phyloP scores from a whole-genome alignment of 1,139 yeast genomes.

The Yamadazyma triangularis region DNA sequence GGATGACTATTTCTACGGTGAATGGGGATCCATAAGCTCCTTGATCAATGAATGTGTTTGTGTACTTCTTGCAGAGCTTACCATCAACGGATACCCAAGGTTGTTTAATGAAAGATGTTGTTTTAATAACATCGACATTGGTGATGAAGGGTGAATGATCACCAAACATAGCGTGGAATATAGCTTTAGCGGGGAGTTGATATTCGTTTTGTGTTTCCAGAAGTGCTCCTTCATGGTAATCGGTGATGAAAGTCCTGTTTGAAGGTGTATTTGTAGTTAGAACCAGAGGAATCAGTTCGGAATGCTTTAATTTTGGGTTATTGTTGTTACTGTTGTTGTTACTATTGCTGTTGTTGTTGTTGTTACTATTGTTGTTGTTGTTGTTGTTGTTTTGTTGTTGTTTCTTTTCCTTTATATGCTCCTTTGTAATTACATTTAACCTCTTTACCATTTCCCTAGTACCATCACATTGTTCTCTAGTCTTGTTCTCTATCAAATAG shows the following conservation, averaged over 20 bases:
- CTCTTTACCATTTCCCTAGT: conserved; percentile 26
- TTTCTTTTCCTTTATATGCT: conserved; percentile 8
- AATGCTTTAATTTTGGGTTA: conserved; percentile 5
- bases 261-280: conserved; percentile 1
- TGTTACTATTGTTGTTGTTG: background rate
- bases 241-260: conserved; percentile 12
- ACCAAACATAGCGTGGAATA: conserved; percentile 80
- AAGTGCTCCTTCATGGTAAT: conserved; percentile 17
- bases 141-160: conserved; percentile 52
- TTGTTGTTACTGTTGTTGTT: conserved; percentile 5
- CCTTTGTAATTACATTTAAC: conserved; percentile 24
- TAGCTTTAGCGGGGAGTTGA: conserved; percentile 71
- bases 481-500: conserved; percentile 48
- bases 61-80: conserved; percentile 1
- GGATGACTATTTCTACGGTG: conserved; percentile 49
- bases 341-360: no score
- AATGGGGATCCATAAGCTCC: conserved; percentile 10
- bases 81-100: conserved; percentile 27
- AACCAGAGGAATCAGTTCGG: no score
- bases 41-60: conserved; percentile 1
- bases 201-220: conserved; percentile 30
- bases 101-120: conserved; percentile 16
- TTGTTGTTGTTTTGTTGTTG: conserved; percentile 3
- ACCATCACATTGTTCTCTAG: conserved; percentile 39
- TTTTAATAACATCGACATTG: conserved; percentile 18